phyloP scores from a whole-genome alignment of 805 yeast genomes.

The Wickerhamiella qilinensis region DNA sequence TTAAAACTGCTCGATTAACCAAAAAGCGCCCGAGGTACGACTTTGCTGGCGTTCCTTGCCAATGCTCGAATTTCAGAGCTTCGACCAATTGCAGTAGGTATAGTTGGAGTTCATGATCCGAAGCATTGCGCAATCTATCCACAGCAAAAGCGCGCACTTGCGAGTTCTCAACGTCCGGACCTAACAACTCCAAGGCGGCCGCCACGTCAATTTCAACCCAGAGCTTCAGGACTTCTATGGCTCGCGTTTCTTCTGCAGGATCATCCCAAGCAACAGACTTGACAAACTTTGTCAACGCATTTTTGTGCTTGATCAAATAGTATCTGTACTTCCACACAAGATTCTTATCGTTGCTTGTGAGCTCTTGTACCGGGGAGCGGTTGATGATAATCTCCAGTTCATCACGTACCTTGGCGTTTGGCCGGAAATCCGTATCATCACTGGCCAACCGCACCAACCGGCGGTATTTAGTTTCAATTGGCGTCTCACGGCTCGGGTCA shows the following conservation, averaged over 20 bases:
- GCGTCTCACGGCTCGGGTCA: constrained; percentile 53
- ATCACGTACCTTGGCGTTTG: constrained; percentile 68
- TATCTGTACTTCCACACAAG: constrained; percentile 83
- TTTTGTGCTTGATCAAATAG: constrained; percentile 51
- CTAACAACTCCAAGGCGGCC: constrained; percentile 71
- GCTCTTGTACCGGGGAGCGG: constrained; percentile 70
- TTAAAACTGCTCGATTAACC: constrained; percentile 51
- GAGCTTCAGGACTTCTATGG: constrained; percentile 49
- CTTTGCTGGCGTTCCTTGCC: constrained; percentile 9
- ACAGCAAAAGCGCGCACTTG: constrained; percentile 80
- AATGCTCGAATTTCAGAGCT: constrained; percentile 67
- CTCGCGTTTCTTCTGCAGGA: constrained; percentile 63
- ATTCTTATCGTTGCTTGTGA: constrained; percentile 71
- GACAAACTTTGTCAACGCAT: constrained; percentile 62
- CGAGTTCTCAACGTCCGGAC: constrained; percentile 58
- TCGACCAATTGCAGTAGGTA: constrained; percentile 83
- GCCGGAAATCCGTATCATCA: constrained; percentile 72
- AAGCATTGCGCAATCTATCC: constrained; percentile 59
- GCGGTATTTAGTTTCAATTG: constrained; percentile 77
- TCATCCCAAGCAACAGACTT: constrained; percentile 84
- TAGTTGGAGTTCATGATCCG: constrained; percentile 62
- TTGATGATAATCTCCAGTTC: constrained; percentile 51
- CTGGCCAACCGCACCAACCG: constrained; percentile 59
- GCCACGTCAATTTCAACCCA: constrained; percentile 70
- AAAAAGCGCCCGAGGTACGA: constrained; percentile 38